phyloP scores from a whole-genome alignment of 2,329 filamentous ascomycete species.

The Nemania serpens region DNA sequence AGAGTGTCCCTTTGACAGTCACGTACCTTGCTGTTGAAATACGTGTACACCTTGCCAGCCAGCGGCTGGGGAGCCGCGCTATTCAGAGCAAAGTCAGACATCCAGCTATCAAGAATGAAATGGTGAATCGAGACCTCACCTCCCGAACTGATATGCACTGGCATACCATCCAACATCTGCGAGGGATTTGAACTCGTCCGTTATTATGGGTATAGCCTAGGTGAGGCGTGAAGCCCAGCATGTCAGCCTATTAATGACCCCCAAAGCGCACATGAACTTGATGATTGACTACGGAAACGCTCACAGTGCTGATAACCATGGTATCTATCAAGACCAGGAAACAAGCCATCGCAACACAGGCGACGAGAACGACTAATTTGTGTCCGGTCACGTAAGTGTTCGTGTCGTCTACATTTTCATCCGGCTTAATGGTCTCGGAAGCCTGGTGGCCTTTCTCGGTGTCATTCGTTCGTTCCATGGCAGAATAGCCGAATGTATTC shows the following conservation, averaged over 20 bases:
- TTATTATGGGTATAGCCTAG: background rate
- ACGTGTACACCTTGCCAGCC: background rate
- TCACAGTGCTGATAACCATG: slow-evolving; percentile 46
- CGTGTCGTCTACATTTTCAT: no score
- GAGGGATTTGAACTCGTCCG: background rate
- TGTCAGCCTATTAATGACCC: no score
- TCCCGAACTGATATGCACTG: background rate
- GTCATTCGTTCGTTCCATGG: no score
- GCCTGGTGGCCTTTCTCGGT: no score
- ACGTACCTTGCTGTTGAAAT: background rate
- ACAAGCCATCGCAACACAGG: slow-evolving; percentile 21
- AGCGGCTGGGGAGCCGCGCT: background rate
- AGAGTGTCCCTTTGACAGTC: no score
- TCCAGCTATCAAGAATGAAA: no score
- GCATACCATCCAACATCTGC: background rate
- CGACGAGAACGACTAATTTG: slow-evolving; percentile 17
- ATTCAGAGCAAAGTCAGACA: background rate
- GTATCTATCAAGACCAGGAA: slow-evolving; percentile 46
- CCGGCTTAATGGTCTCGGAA: no score
- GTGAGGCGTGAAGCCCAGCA: no score
- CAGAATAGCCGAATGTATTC: no score
- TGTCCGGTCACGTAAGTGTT: background rate
- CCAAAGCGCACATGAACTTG: no score
- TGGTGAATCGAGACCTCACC: background rate
- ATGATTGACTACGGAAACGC: no score